Evolutionary conservation across 331 rosid species (phyloP), one percentile per base, ranked within the genome.

Genomic region (Rhamnella rubrinervis): DNA sequence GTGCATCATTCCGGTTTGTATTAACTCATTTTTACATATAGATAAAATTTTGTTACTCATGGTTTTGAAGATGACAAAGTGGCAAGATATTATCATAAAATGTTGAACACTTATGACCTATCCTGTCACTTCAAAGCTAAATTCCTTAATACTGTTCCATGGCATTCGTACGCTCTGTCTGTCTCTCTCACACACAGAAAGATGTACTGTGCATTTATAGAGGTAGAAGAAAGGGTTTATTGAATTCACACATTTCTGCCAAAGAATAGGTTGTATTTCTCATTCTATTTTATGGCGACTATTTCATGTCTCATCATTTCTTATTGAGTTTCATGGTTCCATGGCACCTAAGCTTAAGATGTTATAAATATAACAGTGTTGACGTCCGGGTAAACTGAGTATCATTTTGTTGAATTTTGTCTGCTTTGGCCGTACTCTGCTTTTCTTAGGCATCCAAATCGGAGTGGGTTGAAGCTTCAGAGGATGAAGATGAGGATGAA

Each of bases 381-480:
- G 14, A 44, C 49, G 1, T 44, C 16, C 10, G 44, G 19, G 25
- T 50, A 59, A 40, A 41, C 41, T 40, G 12, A 2, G 35, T 1
- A 46, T 62, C 74, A 38, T 63, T 63, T 70, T 63, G 47, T 56
- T 62, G 15, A 16, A 49, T 37, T 69, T 72, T 58, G 51, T 76
- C 35, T 72, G 28, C 51, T 64, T 73, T 61, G 40, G 50, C 61
- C 76, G 79, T 71, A 75, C 76, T 80, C 57, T 55, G 61, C 49
- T 75, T 78, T 71, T 50, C 17, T 61, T 70, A 92, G 97, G 95
- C 89, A 58, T 85, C 98, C 1, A 88, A 85, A 74, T 85, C 98
- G 72, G 98, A 95, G 84, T 95, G 98, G 98, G 86, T 95, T 55
- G 98, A 91, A 77, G 95, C 77, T 57, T 90, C 96, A 3, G 96